These are phyloP conservation scores for Dimocarpus longan DNA, from an alignment of 345 rosid species.

Conservation along the genomic window DNA sequence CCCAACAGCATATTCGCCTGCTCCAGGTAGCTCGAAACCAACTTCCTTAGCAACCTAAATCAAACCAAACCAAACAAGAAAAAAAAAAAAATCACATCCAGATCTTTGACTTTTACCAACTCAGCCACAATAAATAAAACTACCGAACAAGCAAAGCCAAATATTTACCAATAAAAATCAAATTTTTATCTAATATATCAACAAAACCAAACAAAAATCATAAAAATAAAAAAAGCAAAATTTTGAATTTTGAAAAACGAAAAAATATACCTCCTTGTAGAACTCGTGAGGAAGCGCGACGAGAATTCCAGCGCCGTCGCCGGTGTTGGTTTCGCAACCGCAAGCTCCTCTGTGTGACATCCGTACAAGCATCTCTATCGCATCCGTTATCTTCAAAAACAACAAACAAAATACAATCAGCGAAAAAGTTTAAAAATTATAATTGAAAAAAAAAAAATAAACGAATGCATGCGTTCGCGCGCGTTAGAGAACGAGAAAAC, in stretches of 20 bases:
- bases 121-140: not conserved
- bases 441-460: not conserved
- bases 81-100: not conserved
- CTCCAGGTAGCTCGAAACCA: constrained; percentile 83
- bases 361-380: constrained; percentile 90
- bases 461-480: not conserved
- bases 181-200: not conserved
- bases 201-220: not conserved
- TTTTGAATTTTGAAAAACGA: not conserved
- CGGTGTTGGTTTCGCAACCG: constrained; percentile 96
- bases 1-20: constrained; percentile 90
- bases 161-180: too few species aligned
- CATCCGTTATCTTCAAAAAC: constrained; percentile 71
- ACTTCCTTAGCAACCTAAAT: constrained; percentile 62
- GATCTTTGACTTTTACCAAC: not conserved
- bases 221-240: not conserved
- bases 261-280: constrained; percentile 57
- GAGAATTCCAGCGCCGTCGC: constrained; percentile 98
- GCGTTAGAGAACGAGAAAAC: not conserved
- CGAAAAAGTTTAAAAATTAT: too few species aligned
- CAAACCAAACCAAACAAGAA: constrained; percentile 3
- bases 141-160: too few species aligned
- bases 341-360: constrained; percentile 99
- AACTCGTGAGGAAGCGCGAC: constrained; percentile 86
- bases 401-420: not conserved